A percentile compares a stretch with the other conserved stretches of the same genome.
These are phyloP conservation scores for Cadophora sp. DNA, from an alignment of 2,329 filamentous ascomycete species.

Conservation along the genomic window DNA sequence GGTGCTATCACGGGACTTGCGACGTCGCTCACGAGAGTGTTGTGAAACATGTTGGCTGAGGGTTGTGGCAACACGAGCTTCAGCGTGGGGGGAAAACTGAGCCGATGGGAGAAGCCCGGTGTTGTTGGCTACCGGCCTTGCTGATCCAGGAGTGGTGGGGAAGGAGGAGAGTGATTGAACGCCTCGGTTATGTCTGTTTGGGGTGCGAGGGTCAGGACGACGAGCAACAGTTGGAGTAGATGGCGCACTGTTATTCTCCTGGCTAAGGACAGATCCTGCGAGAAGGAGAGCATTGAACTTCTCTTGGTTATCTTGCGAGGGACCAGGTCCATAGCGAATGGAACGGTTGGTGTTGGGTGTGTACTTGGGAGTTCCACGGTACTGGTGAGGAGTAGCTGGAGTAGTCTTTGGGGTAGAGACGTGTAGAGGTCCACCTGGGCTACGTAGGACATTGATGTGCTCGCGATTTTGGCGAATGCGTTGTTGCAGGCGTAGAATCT, in stretches of 20 bases:
- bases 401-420: constrained; percentile 63
- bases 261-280: constrained; percentile 77
- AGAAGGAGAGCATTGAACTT: constrained; percentile 79
- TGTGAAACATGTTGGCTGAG: constrained; percentile 35
- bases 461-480: constrained; percentile 90
- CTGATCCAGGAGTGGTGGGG: constrained; percentile 73
- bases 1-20: constrained; percentile 83
- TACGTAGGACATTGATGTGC: constrained; percentile 80
- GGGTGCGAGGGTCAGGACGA: constrained; percentile 51
- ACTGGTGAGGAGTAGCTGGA: constrained; percentile 48
- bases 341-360: constrained; percentile 52
- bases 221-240: constrained; percentile 62
- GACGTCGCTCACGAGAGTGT: constrained; percentile 63
- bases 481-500: constrained; percentile 78
- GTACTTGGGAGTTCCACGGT: constrained; percentile 57
- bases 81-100: constrained; percentile 66
- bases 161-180: constrained; percentile 86
- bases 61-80: constrained; percentile 54
- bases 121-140: constrained; percentile 52
- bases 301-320: constrained; percentile 65
- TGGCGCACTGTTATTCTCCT: constrained; percentile 77
- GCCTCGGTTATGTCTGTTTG: constrained; percentile 72
- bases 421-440: constrained; percentile 73
- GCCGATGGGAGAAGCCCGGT: constrained; percentile 65
- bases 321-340: constrained; percentile 47